Evolutionary conservation across 306 rosid species (phyloP), one percentile per base, ranked within the genome.

Genomic region (Betula pendula): DNA sequence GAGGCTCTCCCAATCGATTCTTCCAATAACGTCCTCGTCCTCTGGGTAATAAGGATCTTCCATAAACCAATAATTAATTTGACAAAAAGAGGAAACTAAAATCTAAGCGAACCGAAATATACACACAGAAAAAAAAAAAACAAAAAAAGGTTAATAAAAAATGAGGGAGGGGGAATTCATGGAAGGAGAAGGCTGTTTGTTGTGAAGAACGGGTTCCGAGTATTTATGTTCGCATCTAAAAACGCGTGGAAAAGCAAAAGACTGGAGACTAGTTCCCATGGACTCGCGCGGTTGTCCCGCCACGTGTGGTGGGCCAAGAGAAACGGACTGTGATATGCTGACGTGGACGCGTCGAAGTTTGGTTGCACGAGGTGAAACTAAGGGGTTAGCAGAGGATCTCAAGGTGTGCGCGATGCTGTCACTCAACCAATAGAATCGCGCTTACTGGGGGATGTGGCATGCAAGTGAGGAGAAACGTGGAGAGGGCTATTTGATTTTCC

Each of bases 1-100:
- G 60, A 85, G 22, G 42, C 44, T 4, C 50, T 75, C 84, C 84
- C 86, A 88, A 49, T 86, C 88, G 59, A 88, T 47, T 42, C 70
- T 77, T 33, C 43, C 47, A 40, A 84, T 42, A 10, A 79, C 4
- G 49, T 73, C 82, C 38, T 66, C 80, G 50, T 80, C 79, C 9
- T 33, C 65, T 20, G 11, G 40, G 24, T 78, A 60, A 15, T 76
- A 82, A 12, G 19, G 7, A 70, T 43, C 59, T 6, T 74, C 86
- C 85, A 85, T 65, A 19, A 38, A 24, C 29, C 27, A n/a, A 45
- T 8, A 29, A 12, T 4, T 9, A 52, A 19, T 15, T 8, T 6
- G 2, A 29, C 17, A 45, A 2, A 15, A 27, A 2, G 71, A 42
- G 16, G 6, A 38, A 7, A 38, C 42, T 38, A 31, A 6, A 40